Base-by-base conservation (phyloP, 257 asterid species). In the Misopates orontium region DNA sequence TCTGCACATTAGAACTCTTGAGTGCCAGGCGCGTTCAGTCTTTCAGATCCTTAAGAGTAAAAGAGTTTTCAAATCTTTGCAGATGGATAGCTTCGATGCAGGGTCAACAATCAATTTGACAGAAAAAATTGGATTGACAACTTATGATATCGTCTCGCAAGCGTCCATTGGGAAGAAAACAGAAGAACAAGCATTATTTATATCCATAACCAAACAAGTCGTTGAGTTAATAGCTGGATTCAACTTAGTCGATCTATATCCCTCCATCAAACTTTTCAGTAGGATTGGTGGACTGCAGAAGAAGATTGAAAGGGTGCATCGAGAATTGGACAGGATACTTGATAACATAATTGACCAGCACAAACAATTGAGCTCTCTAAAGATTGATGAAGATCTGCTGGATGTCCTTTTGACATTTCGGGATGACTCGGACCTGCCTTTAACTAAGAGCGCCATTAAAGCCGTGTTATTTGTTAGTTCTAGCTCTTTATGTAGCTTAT, bases 91-190 rank as follows among this genome's bases (percentile, higher is more conserved):
- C 78, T 41, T 24, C 39, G 4, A 75, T 0, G 24, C 1, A 15
- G 74, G 81, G 39, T 32, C 42, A 8, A 17, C 66, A 5, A 64
- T 75, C 11, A 81, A 81, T 67, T 58, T 75, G 10, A 75, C 79
- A 0, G 23, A 53, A 18, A 60, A 70, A 48, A 48, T 75, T 50
- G 25, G 57, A 50, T 53, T 53, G 1, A 20, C 32, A 1, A 9
- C 69, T 1, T 69, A 17, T 47, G 65, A 36, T 16, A 54, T 53
- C 40, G 63, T 36, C 20, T 57, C 82, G 0, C 60, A 66, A 58
- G 76, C 80, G 3, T 78, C 82, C n/a, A 72, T 78, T 60, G 84
- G 84, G 0, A 56, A 71, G 36, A 64, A 58, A 56, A 70, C 62
- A 1, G 54, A 56, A 13, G 66, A 78, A 3, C 78, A 68, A 62